These are phyloP conservation scores for Chlorella sorokiniana DNA, from an alignment of 139 green algal genomes.

Conservation along the genomic window DNA sequence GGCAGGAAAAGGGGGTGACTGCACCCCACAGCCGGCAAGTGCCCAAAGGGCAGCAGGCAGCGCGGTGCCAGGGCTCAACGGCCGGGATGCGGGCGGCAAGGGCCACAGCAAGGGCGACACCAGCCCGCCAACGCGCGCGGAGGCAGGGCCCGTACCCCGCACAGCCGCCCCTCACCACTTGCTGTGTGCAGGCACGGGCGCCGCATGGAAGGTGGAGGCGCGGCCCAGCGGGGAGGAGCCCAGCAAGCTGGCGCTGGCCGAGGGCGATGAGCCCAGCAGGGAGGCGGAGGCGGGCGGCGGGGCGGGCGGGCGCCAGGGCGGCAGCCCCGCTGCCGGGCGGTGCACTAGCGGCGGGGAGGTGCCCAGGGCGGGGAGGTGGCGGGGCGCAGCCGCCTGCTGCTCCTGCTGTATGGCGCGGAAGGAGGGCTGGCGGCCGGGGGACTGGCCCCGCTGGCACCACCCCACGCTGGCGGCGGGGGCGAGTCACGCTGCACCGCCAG, in stretches of 20 bases:
- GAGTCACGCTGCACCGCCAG: constrained; percentile 18
- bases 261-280: constrained; percentile 32
- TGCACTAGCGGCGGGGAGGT: constrained; percentile 3
- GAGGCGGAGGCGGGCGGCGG: neutral
- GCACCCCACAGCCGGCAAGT: no score
- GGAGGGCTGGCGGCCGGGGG: neutral
- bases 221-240: constrained; percentile 38
- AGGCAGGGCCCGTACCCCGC: neutral
- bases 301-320: constrained; percentile 15
- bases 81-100: no score
- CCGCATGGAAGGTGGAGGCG: neutral
- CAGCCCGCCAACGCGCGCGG: neutral
- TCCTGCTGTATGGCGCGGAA: constrained; percentile 39
- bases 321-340: neutral
- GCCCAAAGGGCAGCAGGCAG: no score
- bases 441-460: constrained; percentile 19
- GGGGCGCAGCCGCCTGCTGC: constrained; percentile 23
- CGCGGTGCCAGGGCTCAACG: no score
- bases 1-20: neutral
- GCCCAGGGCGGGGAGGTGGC: neutral
- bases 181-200: constrained; percentile 32
- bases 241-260: constrained; percentile 14
- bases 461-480: constrained; percentile 32
- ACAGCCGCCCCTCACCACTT: constrained; percentile 53
- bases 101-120: no score